Conservation (phyloP, 2,329 filamentous ascomycete species). For the Fusarium lyarnte region DNA sequence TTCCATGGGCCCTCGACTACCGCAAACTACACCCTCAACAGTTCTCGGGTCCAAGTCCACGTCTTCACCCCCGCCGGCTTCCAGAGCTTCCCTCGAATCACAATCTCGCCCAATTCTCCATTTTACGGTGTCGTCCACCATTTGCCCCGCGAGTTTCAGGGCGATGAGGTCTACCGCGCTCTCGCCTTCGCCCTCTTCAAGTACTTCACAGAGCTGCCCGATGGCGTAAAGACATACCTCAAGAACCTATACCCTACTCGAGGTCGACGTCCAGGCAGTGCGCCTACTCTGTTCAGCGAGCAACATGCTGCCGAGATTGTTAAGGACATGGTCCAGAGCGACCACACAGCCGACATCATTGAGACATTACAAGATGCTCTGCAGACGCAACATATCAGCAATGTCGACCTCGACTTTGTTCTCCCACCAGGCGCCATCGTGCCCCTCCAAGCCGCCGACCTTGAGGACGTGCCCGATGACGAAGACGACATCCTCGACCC, state of each 20-base stretch:
- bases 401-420: constrained; percentile 88
- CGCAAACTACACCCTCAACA: constrained; percentile 85
- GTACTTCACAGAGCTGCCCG: constrained; percentile 89
- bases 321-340: constrained; percentile 82
- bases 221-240: constrained; percentile 77
- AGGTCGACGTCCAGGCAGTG: constrained; percentile 69
- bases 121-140: constrained; percentile 91
- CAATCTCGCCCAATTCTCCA: constrained; percentile 90
- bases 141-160: constrained; percentile 92
- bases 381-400: constrained; percentile 82
- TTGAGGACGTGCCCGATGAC: constrained; percentile 67
- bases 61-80: constrained; percentile 90
- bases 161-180: constrained; percentile 90
- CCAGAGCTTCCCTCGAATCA: constrained; percentile 88
- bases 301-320: constrained; percentile 93
- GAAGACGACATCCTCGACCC: constrained; percentile 74
- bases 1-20: constrained; percentile 94
- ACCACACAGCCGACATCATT: constrained; percentile 78
- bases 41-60: constrained; percentile 93
- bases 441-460: constrained; percentile 67
- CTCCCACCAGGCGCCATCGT: constrained; percentile 81
- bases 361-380: constrained; percentile 78
- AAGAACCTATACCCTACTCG: constrained; percentile 65
- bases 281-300: constrained; percentile 81
- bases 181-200: constrained; percentile 93